Evolutionary conservation across 805 yeast genomes (phyloP).

Genomic region (Danielia oregonensis): DNA sequence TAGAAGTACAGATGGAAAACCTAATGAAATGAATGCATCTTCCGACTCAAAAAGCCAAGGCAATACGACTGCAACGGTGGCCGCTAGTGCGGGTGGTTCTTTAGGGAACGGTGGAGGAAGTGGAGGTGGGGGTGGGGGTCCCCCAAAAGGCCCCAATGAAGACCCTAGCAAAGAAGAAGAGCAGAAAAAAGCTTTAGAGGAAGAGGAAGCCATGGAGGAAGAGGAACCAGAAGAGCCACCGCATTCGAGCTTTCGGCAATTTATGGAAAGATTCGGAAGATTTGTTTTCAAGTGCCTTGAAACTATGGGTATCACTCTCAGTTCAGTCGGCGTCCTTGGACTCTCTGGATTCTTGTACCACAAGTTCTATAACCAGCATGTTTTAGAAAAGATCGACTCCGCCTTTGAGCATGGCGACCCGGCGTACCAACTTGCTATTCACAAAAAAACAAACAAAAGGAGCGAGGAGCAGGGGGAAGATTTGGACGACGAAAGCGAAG

Average conservation of each 20-base stretch:
- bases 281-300: slow-evolving; percentile 49
- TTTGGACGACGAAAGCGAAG: slow-evolving; percentile 20
- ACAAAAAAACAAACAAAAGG: slow-evolving; percentile 35
- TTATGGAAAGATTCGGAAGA: slow-evolving; percentile 16
- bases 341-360: slow-evolving; percentile 73
- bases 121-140: slow-evolving; percentile 2
- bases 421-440: slow-evolving; percentile 56
- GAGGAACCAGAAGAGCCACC: slow-evolving; percentile 7
- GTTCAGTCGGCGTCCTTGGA: slow-evolving; percentile 65
- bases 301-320: slow-evolving; percentile 67
- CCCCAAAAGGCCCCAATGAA: slow-evolving; percentile 2
- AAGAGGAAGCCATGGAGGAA: slow-evolving; percentile 8
- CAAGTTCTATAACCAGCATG: slow-evolving; percentile 53
- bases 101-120: slow-evolving; percentile 2
- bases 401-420: slow-evolving; percentile 71
- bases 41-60: no score
- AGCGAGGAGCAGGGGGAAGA: slow-evolving; percentile 12
- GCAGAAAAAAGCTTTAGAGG: slow-evolving; percentile 12
- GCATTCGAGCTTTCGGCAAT: slow-evolving; percentile 17
- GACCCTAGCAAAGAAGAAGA: slow-evolving; percentile 24
- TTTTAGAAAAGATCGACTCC: slow-evolving; percentile 56
- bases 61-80: background rate
- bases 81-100: background rate
- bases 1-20: background rate
- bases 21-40: background rate